phyloP scores from a whole-genome alignment of 768 basidiomycete genomes.

The Russula compacta region DNA sequence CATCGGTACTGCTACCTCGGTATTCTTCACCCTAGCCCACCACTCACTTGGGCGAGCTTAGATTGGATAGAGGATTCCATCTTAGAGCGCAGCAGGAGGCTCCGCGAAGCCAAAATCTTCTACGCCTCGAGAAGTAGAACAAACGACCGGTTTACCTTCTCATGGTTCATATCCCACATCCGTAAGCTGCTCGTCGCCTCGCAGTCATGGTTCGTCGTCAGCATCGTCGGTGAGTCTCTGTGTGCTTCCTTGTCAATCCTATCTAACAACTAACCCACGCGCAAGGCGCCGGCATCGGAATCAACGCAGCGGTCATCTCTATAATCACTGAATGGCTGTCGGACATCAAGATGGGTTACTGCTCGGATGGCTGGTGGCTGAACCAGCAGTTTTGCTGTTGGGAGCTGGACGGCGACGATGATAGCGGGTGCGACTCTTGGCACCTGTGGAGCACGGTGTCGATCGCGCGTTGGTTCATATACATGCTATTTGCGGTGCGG shows the following conservation, averaged over 20 bases:
- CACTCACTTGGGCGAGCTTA: conserved; percentile 25
- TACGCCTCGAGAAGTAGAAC: conserved; percentile 38
- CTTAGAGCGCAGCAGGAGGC: conserved; percentile 73
- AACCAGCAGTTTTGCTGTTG: conserved; percentile 98
- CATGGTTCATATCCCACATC: conserved; percentile 55
- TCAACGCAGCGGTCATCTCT: conserved; percentile 91
- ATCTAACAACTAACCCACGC: not conserved
- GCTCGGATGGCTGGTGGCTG: conserved; percentile 95
- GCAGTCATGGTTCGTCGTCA: conserved; percentile 90
- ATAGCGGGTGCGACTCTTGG: conserved; percentile 85
- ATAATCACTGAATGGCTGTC: conserved; percentile 97
- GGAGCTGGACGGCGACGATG: conserved; percentile 80
- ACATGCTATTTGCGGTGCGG: conserved; percentile 83
- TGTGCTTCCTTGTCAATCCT: not conserved
- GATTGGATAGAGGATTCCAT: conserved; percentile 98
- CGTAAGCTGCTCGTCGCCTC: conserved; percentile 55
- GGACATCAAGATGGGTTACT: conserved; percentile 96
- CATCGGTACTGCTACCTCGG: not conserved
- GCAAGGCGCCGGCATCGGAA: conserved; percentile 73
- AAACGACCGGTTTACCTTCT: conserved; percentile 40
- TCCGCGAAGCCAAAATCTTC: conserved; percentile 46
- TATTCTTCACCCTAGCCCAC: not conserved
- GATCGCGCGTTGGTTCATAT: conserved; percentile 71
- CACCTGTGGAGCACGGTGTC: conserved; percentile 74
- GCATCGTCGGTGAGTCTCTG: conserved; percentile 64